Evolutionary conservation across 2,329 filamentous ascomycete genomes (phyloP).

Genomic region (Colletotrichum gloeosporioides): DNA sequence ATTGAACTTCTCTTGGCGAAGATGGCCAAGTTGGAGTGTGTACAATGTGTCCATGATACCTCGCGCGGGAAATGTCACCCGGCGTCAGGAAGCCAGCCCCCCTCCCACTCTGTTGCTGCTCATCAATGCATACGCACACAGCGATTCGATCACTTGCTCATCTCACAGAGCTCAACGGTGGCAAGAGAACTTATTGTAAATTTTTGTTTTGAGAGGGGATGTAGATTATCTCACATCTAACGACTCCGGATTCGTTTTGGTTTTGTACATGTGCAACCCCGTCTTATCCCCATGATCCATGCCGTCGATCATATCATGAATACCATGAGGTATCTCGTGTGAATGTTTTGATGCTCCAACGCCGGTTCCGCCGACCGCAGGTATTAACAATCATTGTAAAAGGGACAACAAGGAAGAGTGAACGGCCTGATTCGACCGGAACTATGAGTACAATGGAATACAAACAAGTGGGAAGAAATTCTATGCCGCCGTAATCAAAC

Average conservation of each 20-base stretch:
- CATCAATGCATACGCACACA: neutral
- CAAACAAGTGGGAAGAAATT: constrained; percentile 41
- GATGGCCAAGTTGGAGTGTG: neutral
- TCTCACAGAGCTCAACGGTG: neutral
- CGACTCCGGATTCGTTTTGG: constrained; percentile 44
- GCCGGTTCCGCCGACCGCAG: constrained; percentile 52
- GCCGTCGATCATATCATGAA: constrained; percentile 52
- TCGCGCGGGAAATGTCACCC: neutral
- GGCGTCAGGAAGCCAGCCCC: neutral
- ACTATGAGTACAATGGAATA: constrained; percentile 59
- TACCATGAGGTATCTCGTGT: constrained; percentile 44
- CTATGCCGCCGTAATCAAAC: constrained; percentile 38
- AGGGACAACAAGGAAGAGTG: constrained; percentile 36
- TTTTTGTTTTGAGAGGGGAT: constrained; percentile 57
- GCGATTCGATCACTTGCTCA: neutral
- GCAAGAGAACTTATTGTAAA: neutral
- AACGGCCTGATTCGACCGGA: constrained; percentile 33
- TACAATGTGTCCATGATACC: neutral
- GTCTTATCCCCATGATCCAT: constrained; percentile 44
- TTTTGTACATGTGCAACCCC: constrained; percentile 49
- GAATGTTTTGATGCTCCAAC: constrained; percentile 58
- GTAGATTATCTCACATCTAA: constrained; percentile 57
- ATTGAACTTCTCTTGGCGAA: neutral
- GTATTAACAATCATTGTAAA: constrained; percentile 52
- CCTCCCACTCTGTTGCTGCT: neutral